Base-by-base conservation (phyloP, 345 rosid genomes). In the Rhizophora mangle region DNA sequence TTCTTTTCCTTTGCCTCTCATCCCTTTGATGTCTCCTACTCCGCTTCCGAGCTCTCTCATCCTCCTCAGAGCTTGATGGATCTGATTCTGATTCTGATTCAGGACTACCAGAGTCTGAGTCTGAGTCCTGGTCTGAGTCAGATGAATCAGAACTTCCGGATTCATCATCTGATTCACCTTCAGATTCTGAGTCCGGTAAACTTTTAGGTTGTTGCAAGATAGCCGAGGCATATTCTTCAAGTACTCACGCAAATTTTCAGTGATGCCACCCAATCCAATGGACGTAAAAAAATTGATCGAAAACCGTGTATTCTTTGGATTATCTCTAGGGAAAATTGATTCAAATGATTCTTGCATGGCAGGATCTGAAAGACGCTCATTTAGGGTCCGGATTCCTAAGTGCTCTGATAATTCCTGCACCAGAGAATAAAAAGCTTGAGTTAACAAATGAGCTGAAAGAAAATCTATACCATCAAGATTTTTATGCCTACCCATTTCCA, bases 241-340 rank as follows among this genome's bases (percentile, higher is more conserved):
- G 75, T 95, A 92, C 73, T 90, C 97, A 0, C 96, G 89, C 62
- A 92, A 82, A 74, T 82, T 95, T 79, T 95, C 96, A 6, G 97
- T 95, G 74, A 95, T 90, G 49, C 97, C 99, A 80, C 97, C 99
- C 26, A 95, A 93, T 51, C 99, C 99, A 80, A 92, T 90, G 53
- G 99, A 90, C 19, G 96, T 95, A 78, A 95, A 90, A 74, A 92
- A 95, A 79, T 95, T 95, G 60, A 92, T 90, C 60, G 97, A 62
- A 76, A 95, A 90, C 65, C 96, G 69, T 0, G 96, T 90, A 82
- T 90, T 95, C 93, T 91, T 95, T 1, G 96, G 99, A 70, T 95
- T 88, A 69, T 95, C 99, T 70, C 62, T 87, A 0, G 98, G 98
- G 74, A 95, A 95, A 52, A 92, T 95, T 0, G 96, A 86, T 60